These are phyloP conservation scores for Orbilia ellipsospora DNA, from an alignment of 2,329 filamentous ascomycete species.

Conservation along the genomic window DNA sequence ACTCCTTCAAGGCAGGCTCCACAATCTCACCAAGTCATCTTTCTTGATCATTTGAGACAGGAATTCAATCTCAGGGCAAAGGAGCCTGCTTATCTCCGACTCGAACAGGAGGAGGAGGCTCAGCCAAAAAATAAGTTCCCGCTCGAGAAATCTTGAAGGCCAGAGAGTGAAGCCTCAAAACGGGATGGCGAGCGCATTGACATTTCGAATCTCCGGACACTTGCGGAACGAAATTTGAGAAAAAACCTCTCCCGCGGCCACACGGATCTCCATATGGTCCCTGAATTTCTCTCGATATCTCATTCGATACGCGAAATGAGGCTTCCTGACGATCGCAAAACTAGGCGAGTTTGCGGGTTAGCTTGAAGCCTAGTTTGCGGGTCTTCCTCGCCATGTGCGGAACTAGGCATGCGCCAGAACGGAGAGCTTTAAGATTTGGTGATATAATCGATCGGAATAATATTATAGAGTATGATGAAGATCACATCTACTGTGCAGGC, in stretches of 20 bases:
- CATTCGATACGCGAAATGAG: slow-evolving; percentile 50
- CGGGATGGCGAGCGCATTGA: neutral
- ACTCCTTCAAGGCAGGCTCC: too few species aligned
- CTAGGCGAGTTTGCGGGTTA: slow-evolving; percentile 25
- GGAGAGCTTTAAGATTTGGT: neutral
- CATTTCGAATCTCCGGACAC: neutral
- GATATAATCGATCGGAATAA: slow-evolving; percentile 17
- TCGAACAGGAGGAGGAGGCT: too few species aligned
- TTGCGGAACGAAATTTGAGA: slow-evolving; percentile 25
- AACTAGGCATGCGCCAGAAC: neutral
- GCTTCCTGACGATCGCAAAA: slow-evolving; percentile 26
- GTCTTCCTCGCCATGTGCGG: neutral
- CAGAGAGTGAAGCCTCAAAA: neutral
- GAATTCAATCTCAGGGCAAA: too few species aligned
- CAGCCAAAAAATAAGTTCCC: neutral
- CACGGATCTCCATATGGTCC: slow-evolving; percentile 33
- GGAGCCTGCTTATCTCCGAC: slow-evolving; percentile 7
- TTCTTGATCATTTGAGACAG: too few species aligned
- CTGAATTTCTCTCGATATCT: slow-evolving; percentile 13
- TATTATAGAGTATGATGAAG: slow-evolving; percentile 20
- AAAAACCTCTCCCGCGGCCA: slow-evolving; percentile 18
- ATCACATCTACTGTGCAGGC: slow-evolving; percentile 35
- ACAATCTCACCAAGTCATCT: too few species aligned
- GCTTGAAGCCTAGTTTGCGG: neutral
- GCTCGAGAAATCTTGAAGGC: neutral